These are phyloP conservation scores for Cymbidium sinense DNA, from an alignment of 106 monocot genomes.

Conservation along the genomic window DNA sequence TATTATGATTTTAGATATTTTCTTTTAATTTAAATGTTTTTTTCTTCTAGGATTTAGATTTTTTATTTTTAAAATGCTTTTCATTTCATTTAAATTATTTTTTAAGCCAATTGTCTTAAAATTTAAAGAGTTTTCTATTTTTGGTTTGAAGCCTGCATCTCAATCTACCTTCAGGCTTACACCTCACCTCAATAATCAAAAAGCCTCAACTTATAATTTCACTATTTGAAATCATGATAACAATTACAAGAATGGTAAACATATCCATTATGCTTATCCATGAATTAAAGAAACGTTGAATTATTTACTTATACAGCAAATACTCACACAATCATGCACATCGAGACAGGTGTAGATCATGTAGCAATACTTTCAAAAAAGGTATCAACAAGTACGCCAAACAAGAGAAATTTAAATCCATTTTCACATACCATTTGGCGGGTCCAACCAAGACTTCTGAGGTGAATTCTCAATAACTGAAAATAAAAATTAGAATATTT, in stretches of 20 bases:
- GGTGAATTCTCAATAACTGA: constrained; percentile 64
- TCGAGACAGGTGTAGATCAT: not conserved
- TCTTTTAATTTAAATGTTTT: too few species aligned
- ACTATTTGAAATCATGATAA: too few species aligned
- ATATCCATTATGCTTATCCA: not conserved
- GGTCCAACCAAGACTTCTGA: constrained; percentile 70
- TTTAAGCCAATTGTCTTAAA: too few species aligned
- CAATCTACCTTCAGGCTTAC: too few species aligned
- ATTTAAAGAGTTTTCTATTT: too few species aligned
- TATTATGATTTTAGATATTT: too few species aligned
- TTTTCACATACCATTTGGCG: constrained; percentile 63
- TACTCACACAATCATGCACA: not conserved
- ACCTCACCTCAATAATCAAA: too few species aligned
- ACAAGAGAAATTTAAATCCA: not conserved
- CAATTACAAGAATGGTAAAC: not conserved
- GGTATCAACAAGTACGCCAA: not conserved
- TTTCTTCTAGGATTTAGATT: too few species aligned
- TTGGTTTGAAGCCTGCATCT: too few species aligned
- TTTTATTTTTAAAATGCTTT: too few species aligned
- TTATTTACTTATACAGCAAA: not conserved
- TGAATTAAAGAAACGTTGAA: not conserved
- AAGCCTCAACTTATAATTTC: too few species aligned
- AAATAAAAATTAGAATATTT: not conserved
- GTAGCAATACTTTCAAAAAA: not conserved
- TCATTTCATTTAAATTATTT: too few species aligned